Conservation (phyloP, 805 yeast species). For the Blastobotrys chiropterorum region DNA sequence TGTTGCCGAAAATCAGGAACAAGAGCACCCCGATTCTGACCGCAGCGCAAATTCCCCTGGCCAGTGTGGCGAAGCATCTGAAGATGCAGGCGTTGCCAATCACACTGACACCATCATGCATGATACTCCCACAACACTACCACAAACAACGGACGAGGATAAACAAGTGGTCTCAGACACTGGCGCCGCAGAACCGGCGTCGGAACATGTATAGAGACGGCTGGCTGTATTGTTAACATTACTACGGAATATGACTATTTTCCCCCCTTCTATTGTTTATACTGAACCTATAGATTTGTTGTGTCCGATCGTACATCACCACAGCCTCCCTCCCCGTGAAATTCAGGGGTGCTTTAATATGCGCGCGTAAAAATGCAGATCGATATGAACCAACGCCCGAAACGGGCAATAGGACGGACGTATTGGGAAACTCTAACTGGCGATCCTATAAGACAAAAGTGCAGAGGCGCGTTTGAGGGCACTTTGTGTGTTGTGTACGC, state of each 20-base stretch:
- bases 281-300: too few species aligned
- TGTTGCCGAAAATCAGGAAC: too few species aligned
- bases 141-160: neutral
- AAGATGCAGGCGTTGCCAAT: neutral
- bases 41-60: too few species aligned
- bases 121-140: neutral
- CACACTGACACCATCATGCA: neutral
- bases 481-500: too few species aligned
- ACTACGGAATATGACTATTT: too few species aligned
- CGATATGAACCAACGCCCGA: neutral
- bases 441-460: too few species aligned
- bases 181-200: neutral
- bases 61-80: neutral
- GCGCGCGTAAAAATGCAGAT: neutral
- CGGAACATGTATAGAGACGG: too few species aligned
- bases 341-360: neutral
- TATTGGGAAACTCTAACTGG: too few species aligned
- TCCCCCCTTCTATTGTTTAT: too few species aligned
- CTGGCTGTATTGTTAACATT: too few species aligned
- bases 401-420: too few species aligned
- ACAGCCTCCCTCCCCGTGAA: neutral
- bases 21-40: neutral
- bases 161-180: neutral
- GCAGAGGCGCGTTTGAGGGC: too few species aligned
- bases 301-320: neutral